A percentile compares a stretch with the other conserved stretches of the same genome.
These are phyloP conservation scores for Simmondsia chinensis DNA, from an alignment of 148 eudicot species.

Conservation along the genomic window DNA sequence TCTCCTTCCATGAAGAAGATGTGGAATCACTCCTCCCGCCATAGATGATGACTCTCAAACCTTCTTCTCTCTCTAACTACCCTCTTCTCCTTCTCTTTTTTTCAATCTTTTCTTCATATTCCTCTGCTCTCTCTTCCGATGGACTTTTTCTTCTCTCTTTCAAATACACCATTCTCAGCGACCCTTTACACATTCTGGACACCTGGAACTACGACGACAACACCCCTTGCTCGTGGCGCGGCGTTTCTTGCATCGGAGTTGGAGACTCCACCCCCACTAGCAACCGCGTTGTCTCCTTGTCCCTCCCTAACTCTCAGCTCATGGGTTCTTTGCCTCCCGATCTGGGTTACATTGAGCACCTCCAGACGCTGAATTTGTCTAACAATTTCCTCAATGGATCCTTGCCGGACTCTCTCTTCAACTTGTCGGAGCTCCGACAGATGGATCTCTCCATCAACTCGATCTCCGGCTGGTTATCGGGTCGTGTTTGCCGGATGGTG, in stretches of 20 bases:
- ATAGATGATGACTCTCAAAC: conserved; percentile 6
- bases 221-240: conserved; percentile 80
- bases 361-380: conserved; percentile 51
- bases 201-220: conserved; percentile 43
- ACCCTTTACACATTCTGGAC: conserved; percentile 46
- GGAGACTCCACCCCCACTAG: conserved; percentile 7
- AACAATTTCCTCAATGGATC: conserved; percentile 72
- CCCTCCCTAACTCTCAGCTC: conserved; percentile 55
- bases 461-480: conserved; percentile 56
- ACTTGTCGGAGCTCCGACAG: conserved; percentile 30
- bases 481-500: conserved; percentile 32
- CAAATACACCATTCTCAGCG: conserved; percentile 43
- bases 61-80: not conserved
- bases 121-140: conserved; percentile 31
- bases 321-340: conserved; percentile 46
- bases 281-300: conserved; percentile 37
- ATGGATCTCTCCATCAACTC: conserved; percentile 59
- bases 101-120: conserved; percentile 2
- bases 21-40: not conserved
- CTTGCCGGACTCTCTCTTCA: conserved; percentile 37
- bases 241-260: conserved; percentile 39
- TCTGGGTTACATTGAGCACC: conserved; percentile 51
- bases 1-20: too few species aligned
- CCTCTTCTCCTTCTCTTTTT: conserved; percentile 2
- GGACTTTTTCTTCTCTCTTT: conserved; percentile 67